Conservation (phyloP, 768 basidiomycete species). For the Amanita rimosa region DNA sequence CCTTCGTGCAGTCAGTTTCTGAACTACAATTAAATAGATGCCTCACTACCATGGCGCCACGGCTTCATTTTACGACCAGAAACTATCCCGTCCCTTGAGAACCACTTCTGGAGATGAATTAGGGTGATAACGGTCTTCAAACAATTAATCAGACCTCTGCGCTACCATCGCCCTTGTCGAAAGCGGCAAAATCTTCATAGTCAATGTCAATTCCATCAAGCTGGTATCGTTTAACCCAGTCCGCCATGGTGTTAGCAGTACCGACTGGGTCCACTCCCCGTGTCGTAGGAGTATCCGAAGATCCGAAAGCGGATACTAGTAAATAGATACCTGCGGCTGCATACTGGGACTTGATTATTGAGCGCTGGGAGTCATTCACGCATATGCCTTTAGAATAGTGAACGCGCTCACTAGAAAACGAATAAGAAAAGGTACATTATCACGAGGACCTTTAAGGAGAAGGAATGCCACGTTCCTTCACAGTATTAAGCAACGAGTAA, state of each 20-base stretch:
- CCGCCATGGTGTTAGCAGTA: constrained; percentile 54
- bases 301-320: constrained; percentile 51
- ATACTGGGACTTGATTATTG: constrained; percentile 40
- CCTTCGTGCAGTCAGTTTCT: constrained; percentile 16
- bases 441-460: constrained; percentile 41
- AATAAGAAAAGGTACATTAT: constrained; percentile 29
- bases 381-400: background rate
- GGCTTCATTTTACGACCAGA: constrained; percentile 17
- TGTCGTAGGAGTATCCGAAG: constrained; percentile 45
- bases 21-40: background rate
- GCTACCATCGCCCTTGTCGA: constrained; percentile 36
- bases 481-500: background rate
- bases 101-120: constrained; percentile 24
- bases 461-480: constrained; percentile 40
- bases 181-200: constrained; percentile 61
- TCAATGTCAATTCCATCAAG: constrained; percentile 73
- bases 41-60: constrained; percentile 33
- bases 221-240: constrained; percentile 47
- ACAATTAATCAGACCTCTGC: constrained; percentile 32
- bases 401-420: background rate
- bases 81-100: background rate
- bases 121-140: background rate
- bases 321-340: constrained; percentile 47
- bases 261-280: constrained; percentile 43
- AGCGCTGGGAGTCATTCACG: background rate